Evolutionary conservation across 148 eudicot species (phyloP), one percentile per base, ranked within the genome.

Genomic region (Dianthus caryophyllus): DNA sequence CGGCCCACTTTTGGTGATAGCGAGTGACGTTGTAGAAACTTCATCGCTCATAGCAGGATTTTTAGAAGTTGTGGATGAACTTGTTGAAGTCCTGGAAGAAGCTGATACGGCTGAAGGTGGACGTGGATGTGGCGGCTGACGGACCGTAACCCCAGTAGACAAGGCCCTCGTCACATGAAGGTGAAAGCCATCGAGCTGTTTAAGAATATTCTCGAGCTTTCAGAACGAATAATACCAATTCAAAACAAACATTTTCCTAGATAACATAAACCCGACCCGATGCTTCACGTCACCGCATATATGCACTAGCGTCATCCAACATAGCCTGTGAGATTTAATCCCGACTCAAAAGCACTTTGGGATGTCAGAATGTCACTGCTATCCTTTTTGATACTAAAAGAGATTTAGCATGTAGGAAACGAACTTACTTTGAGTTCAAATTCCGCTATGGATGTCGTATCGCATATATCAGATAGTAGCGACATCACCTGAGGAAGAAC

Each of bases 161-260:
- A 84, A 76, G 76, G 79, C 74, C 80, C 98, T 87, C 26, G 62
- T 74, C 61, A 90, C 87, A 71, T 79, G 76, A 76, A 93, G 84
- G 70, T 81, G 88, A 77, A 93, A 93, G 39, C 98, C 97, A 75
- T 84, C 82, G 56, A 86, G 87, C 98, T 93, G 70, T 65, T 62
- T 29, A 67, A 65, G 49, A 63, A 69, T 48, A 33, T 14, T 17
- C 38, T 15, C 6, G 17, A 65, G 50, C 57, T 50, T 39, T 65
- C 10, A 54, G 75, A 78, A 44, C 76, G 12, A 15, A 58, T 43
- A 24, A 55, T 20, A 65, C 47, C 17, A 25, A 20, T 38, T 18
- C 25, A 51, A 67, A 67, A 18, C 14, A 47, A 22, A 39, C 70
- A 38, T 21, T 43, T 24, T 44, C 21, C 21, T 12, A 46, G 43